These are phyloP conservation scores for Calonectria pseudoturangicola DNA, from an alignment of 2,329 filamentous ascomycete species.

Conservation along the genomic window DNA sequence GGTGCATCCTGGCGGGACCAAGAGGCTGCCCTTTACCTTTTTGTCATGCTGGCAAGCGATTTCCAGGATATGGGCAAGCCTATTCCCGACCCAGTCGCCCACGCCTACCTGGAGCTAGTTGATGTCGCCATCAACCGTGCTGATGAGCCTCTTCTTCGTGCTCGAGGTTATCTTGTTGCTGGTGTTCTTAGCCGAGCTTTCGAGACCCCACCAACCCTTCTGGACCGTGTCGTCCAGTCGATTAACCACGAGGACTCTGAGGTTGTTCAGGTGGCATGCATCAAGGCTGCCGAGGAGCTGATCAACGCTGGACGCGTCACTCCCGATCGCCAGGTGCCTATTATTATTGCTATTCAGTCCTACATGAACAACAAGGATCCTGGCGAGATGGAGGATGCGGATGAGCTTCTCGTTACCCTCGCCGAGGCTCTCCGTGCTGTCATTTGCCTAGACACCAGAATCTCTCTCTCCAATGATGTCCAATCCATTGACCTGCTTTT, in stretches of 20 bases:
- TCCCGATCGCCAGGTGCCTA: constrained; percentile 74
- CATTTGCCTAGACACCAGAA: constrained; percentile 85
- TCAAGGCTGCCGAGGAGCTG: constrained; percentile 87
- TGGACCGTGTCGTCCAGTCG: constrained; percentile 84
- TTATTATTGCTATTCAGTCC: constrained; percentile 78
- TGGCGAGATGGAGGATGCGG: constrained; percentile 88
- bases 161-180: constrained; percentile 90
- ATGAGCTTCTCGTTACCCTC: constrained; percentile 93
- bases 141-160: constrained; percentile 85
- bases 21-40: constrained; percentile 88
- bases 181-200: constrained; percentile 85
- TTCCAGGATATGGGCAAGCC: constrained; percentile 85
- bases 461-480: constrained; percentile 82
- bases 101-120: constrained; percentile 87
- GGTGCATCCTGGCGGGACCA: constrained; percentile 75
- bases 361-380: constrained; percentile 89
- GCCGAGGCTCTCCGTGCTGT: constrained; percentile 90
- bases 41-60: constrained; percentile 89
- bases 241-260: constrained; percentile 87
- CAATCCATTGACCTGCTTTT: constrained; percentile 90
- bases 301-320: constrained; percentile 72
- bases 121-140: constrained; percentile 82
- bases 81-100: constrained; percentile 81
- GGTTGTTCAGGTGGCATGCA: constrained; percentile 92
- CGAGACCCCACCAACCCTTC: constrained; percentile 77